phyloP scores from a whole-genome alignment of 1,284 basidiomycete genomes.

The Apiotrichum mycotoxinovorans region DNA sequence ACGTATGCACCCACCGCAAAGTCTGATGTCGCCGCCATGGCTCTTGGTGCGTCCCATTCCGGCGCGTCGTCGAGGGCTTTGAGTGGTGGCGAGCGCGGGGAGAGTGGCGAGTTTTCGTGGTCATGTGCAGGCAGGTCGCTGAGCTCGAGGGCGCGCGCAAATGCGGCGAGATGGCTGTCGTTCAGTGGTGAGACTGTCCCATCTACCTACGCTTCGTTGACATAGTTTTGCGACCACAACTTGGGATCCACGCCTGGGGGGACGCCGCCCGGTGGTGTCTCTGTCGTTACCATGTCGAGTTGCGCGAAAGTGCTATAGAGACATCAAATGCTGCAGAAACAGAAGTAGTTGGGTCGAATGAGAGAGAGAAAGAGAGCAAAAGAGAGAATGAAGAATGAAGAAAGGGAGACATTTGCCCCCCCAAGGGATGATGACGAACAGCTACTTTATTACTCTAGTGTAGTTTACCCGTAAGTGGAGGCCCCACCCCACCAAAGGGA shows the following conservation, averaged over 20 bases:
- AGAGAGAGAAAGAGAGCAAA: neutral
- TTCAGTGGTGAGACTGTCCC: no score
- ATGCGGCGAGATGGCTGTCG: slow-evolving; percentile 44
- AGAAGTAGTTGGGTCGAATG: no score
- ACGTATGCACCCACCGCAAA: slow-evolving; percentile 59
- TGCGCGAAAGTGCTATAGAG: neutral
- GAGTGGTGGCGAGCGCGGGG: slow-evolving; percentile 29
- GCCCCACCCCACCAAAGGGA: no score
- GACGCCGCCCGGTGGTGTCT: neutral
- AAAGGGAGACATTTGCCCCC: neutral
- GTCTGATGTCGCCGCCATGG: slow-evolving; percentile 83
- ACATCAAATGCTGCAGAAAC: no score
- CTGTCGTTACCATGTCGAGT: neutral
- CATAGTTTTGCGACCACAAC: slow-evolving; percentile 57
- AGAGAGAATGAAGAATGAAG: neutral
- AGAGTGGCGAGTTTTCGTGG: slow-evolving; percentile 33
- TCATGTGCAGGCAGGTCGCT: slow-evolving; percentile 32
- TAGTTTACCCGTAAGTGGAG: no score
- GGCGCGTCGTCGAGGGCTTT: slow-evolving; percentile 7
- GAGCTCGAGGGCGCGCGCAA: slow-evolving; percentile 43
- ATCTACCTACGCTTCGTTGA: slow-evolving; percentile 67
- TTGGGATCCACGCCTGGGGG: slow-evolving; percentile 17
- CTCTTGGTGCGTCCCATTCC: slow-evolving; percentile 48
- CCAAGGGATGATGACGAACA: no score
- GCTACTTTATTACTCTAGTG: no score